These are phyloP conservation scores for Entomortierella chlamydospora DNA, from an alignment of 192 early-diverging fungal genomes.

Conservation along the genomic window DNA sequence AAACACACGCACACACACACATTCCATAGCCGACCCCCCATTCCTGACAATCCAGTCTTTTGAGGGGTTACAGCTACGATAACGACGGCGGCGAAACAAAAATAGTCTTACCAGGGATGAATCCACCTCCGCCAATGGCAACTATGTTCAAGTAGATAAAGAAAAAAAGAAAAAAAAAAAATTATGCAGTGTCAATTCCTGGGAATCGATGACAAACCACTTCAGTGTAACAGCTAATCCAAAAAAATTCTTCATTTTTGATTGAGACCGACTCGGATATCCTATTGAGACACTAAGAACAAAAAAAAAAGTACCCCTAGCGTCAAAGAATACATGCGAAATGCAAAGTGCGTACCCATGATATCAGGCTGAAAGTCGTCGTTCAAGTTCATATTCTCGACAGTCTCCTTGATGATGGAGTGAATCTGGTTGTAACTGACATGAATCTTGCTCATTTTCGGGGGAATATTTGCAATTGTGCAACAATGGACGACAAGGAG, in stretches of 20 bases:
- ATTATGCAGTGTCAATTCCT: too few species aligned
- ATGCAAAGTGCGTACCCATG: conserved; percentile 49
- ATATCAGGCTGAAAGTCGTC: conserved; percentile 76
- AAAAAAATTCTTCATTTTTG: too few species aligned
- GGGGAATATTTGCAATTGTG: conserved; percentile 11
- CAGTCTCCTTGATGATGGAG: conserved; percentile 64
- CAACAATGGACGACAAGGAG: conserved; percentile 6
- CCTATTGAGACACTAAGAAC: too few species aligned
- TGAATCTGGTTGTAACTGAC: conserved; percentile 66
- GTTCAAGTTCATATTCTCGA: conserved; percentile 66
- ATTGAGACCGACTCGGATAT: too few species aligned
- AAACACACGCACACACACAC: too few species aligned
- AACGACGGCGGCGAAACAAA: background rate
- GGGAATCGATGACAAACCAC: background rate
- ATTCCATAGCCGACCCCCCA: too few species aligned
- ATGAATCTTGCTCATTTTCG: conserved; percentile 67
- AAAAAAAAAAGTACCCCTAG: too few species aligned
- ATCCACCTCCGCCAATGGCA: conserved; percentile 83
- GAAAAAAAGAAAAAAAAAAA: background rate
- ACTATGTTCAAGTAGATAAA: conserved; percentile 49
- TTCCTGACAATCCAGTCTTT: too few species aligned
- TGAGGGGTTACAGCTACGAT: background rate
- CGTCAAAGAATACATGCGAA: too few species aligned
- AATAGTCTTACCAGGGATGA: conserved; percentile 73
- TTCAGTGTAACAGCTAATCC: too few species aligned